Base-by-base conservation (phyloP, 805 yeast genomes). In the Candida ponderosae region DNA sequence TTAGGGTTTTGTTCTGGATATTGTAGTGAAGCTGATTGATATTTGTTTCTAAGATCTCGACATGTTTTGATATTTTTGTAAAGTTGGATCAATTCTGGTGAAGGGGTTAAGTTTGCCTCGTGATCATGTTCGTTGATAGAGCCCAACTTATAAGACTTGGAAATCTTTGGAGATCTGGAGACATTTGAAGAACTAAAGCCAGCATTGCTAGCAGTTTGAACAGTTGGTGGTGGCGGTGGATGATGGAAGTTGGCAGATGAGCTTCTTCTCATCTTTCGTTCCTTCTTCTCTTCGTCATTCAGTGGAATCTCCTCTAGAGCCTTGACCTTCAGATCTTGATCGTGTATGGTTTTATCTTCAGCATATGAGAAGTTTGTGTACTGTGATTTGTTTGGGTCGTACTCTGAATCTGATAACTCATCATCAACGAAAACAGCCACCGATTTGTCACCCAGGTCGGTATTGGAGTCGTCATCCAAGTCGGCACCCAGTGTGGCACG, bases 1-100 rank as follows among this genome's bases (percentile, higher is more conserved):
- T 90, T 88, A 2, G 98, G 98, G 59, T 93, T 93, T 48, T 79
- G 82, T 28, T 62, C 55, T 32, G 81, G 82, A 38, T 76, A 65
- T 62, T 93, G 99, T 37, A 75, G 46, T 1, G 97, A 87, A 10
- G 74, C 46, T 3, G 60, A 50, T 59, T 83, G 81, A 57, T 90
- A 93, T 53, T 79, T 82, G 47, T 74, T 78, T 56, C 99, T 78
- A 43, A 85, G 53, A 11, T 73, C 76, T 42, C 90, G 69, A 54
- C 96, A 84, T 29, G 62, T 61, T 40, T 74, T 70, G 27, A 84
- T 78, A 40, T 80, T 75, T 20, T 70, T 56, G 51, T 76, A 83
- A 33, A 84, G 63, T 38, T 73, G 78, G 38, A 81, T 62, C 45
- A 84, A 62, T 45, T 84, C 94, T 5, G 72, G 74, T 0, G 88